These are phyloP conservation scores for Microbotryum scabiosae DNA, from an alignment of 1,284 basidiomycete species.

Conservation along the genomic window DNA sequence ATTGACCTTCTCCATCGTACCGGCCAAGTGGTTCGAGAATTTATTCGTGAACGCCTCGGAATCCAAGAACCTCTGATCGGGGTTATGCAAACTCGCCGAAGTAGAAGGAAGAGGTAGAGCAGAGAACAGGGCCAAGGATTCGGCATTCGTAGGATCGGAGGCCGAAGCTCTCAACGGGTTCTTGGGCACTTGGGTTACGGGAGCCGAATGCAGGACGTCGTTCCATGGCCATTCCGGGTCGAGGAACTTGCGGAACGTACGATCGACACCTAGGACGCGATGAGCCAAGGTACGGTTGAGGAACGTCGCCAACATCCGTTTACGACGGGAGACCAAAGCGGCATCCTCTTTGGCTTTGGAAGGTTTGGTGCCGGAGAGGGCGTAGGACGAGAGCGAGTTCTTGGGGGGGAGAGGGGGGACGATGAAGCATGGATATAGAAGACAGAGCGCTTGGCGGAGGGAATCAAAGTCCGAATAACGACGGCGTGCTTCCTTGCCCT, in stretches of 20 bases:
- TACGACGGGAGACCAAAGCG: conserved; percentile 80
- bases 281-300: conserved; percentile 80
- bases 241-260: conserved; percentile 89
- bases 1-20: conserved; percentile 93
- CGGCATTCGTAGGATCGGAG: conserved; percentile 79
- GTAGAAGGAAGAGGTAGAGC: conserved; percentile 68
- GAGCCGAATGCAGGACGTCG: conserved; percentile 85
- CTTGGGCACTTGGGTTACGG: conserved; percentile 81
- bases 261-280: conserved; percentile 86
- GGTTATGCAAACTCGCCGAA: conserved; percentile 68
- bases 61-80: conserved; percentile 90
- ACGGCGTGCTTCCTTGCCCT: conserved; percentile 77
- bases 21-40: conserved; percentile 82
- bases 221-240: conserved; percentile 95
- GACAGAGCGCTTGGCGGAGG: conserved; percentile 69
- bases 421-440: conserved; percentile 90
- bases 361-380: conserved; percentile 70
- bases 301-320: conserved; percentile 92
- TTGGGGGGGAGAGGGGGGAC: conserved; percentile 97
- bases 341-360: conserved; percentile 90
- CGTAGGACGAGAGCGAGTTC: conserved; percentile 91
- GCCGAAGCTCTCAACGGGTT: conserved; percentile 92
- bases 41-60: conserved; percentile 95
- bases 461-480: conserved; percentile 98
- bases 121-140: conserved; percentile 63